Conservation (phyloP, 148 eudicot genomes). For the Camellia lanceoleosa region DNA sequence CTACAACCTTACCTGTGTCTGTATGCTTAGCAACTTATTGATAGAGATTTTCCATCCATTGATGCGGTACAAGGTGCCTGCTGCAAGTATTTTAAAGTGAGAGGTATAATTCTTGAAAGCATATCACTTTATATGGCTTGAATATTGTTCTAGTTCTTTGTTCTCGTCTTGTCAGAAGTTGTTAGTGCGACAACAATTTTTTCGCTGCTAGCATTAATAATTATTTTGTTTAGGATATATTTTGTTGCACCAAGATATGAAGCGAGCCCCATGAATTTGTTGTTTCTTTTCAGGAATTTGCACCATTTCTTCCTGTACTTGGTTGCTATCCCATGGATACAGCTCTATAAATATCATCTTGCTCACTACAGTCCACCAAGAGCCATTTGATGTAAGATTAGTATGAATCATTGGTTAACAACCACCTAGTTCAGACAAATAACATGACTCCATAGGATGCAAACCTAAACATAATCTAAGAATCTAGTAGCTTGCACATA, state of each 20-base stretch:
- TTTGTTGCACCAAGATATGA: not conserved
- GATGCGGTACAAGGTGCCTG: not conserved
- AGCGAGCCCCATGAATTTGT: not conserved
- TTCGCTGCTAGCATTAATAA: not conserved
- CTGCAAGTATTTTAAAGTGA: not conserved
- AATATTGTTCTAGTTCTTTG: not conserved
- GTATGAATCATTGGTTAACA: not conserved
- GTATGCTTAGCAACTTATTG: too few relatives aligned
- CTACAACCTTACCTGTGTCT: too few relatives aligned
- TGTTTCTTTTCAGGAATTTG: constrained; percentile 64
- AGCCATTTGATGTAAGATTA: not conserved
- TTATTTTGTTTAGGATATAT: not conserved
- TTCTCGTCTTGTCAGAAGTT: not conserved
- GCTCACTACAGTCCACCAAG: too few relatives aligned
- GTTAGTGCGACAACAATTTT: not conserved
- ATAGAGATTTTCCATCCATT: not conserved
- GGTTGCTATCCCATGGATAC: constrained; percentile 83
- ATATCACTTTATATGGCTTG: not conserved
- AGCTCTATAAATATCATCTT: constrained; percentile 19
- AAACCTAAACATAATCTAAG: not conserved
- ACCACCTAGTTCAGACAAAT: not conserved
- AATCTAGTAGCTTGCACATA: not conserved
- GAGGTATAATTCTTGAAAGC: not conserved
- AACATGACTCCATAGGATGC: not conserved
- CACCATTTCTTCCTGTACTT: constrained; percentile 81